Evolutionary conservation across 768 basidiomycete species (phyloP).

Genomic region (Cytidiella melzeri): DNA sequence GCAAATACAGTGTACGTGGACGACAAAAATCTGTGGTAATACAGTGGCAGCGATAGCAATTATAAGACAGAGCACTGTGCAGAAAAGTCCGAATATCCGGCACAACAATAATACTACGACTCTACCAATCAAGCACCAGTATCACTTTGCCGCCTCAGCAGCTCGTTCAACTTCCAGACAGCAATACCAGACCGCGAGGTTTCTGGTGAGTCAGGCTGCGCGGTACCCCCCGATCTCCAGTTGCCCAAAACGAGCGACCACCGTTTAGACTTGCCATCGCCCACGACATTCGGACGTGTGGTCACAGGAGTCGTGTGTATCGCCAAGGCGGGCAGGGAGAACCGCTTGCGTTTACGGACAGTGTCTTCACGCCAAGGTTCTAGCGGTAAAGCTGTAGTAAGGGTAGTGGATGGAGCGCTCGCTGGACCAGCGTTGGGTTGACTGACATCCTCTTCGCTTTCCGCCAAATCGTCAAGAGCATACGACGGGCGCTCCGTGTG

Average conservation of each 20-base stretch:
- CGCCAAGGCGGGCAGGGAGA: slow-evolving; percentile 73
- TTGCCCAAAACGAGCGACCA: slow-evolving; percentile 55
- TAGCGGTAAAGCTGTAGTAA: neutral
- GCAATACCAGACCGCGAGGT: slow-evolving; percentile 36
- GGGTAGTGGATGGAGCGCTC: neutral
- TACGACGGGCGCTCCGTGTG: slow-evolving; percentile 17
- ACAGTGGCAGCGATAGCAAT: too few relatives aligned
- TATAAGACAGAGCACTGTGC: too few relatives aligned
- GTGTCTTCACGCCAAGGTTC: slow-evolving; percentile 45
- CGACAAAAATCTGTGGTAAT: too few relatives aligned
- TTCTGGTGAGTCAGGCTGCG: slow-evolving; percentile 2
- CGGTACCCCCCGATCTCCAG: slow-evolving; percentile 12
- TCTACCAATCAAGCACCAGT: too few relatives aligned
- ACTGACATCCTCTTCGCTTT: slow-evolving; percentile 13
- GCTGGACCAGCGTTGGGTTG: neutral
- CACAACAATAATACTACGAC: too few relatives aligned
- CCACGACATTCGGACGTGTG: slow-evolving; percentile 38
- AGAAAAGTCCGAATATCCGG: too few relatives aligned
- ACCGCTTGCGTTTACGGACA: slow-evolving; percentile 56
- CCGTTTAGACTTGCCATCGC: slow-evolving; percentile 38
- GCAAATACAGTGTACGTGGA: too few relatives aligned
- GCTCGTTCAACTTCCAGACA: slow-evolving; percentile 46
- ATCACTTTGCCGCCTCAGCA: slow-evolving; percentile 38
- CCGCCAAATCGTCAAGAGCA: slow-evolving; percentile 21
- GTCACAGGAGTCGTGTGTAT: slow-evolving; percentile 69